These are phyloP conservation scores for Suhomyces wounanorum DNA, from an alignment of 1,139 yeast species.

Conservation along the genomic window DNA sequence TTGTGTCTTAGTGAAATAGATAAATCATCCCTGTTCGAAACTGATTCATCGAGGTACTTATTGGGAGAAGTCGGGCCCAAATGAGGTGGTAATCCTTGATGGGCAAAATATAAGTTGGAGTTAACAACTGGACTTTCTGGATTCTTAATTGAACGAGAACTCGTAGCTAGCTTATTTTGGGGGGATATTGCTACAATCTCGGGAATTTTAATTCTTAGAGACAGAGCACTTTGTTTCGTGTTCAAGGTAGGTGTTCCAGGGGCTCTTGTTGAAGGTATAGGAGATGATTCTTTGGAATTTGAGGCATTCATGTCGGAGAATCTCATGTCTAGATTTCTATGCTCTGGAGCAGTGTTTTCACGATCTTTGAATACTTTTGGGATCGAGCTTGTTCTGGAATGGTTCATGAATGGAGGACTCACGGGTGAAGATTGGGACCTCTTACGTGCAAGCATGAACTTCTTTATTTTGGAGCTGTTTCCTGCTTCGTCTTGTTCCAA, in stretches of 20 bases:
- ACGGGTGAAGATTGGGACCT: slow-evolving; percentile 29
- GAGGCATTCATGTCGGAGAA: neutral
- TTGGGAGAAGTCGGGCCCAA: slow-evolving; percentile 21
- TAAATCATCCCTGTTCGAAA: slow-evolving; percentile 23
- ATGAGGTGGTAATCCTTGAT: slow-evolving; percentile 60
- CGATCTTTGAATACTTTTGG: neutral
- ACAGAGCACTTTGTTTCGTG: slow-evolving; percentile 13
- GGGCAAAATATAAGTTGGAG: slow-evolving; percentile 52
- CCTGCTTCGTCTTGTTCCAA: neutral
- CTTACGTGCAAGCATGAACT: slow-evolving; percentile 25
- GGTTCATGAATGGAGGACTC: slow-evolving; percentile 14
- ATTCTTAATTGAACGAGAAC: neutral
- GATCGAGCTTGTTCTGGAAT: slow-evolving; percentile 5
- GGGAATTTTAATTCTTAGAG: slow-evolving; percentile 11
- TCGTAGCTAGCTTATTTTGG: slow-evolving; percentile 1
- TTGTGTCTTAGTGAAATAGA: slow-evolving; percentile 45
- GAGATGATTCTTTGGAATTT: slow-evolving; percentile 1
- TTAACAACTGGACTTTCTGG: slow-evolving; percentile 35
- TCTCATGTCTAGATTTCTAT: neutral
- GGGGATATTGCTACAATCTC: slow-evolving; percentile 13
- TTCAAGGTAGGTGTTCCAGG: slow-evolving; percentile 11
- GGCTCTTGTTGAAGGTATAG: neutral
- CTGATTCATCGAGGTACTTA: slow-evolving; percentile 12
- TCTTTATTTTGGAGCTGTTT: slow-evolving; percentile 7
- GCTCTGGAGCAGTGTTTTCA: neutral